Base-by-base conservation (phyloP, 2,329 filamentous ascomycete genomes). In the Phaeosphaeriaceae sp. region DNA sequence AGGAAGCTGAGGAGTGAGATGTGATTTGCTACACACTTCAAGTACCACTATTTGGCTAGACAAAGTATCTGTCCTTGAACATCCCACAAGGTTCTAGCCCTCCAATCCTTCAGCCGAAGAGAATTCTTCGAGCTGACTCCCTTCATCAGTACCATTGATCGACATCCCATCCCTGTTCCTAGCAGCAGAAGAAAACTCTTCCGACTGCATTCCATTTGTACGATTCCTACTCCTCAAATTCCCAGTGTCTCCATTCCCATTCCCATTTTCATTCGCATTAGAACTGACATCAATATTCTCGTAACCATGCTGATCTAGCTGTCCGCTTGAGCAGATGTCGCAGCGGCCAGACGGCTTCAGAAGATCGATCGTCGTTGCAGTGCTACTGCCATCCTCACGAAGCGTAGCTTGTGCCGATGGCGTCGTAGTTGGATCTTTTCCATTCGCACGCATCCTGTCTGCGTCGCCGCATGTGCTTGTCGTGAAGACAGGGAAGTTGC, bases 241-340 rank as follows among this genome's bases (percentile, higher is more conserved):
- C 25, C 25, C n/a, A n/a, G n/a, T n/a, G n/a, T n/a, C n/a, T n/a
- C n/a, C 27, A 49, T 21, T 15, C 20, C 33, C 48, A 41, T 25
- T 25, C 20, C 17, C 27, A 15, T 41, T 25, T 10, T 17, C 17
- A 6, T 41, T 41, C 48, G 19, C 20, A 41, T 25, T n/a, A n/a
- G n/a, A n/a, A n/a, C n/a, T 24, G 11, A 33, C 33, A 51, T 11
- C 31, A 36, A 15, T 13, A 11, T 11, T 15, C 3, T 36, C 13
- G 31, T 36, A 15, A 19, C 54, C 49, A 52, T 56, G 31, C 33
- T 52, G 48, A 24, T 52, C 54, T 27, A 56, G 21, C 44, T 53
- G 54, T n/a, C 54, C 48, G 48, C 54, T 53, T 33, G 20, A 19
- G 1, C 22, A 1, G 15, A 56, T 52, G 7, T 48, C 42, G 33